Evolutionary conservation across 345 rosid species (phyloP), one percentile per base, ranked within the genome.

Genomic region (Syzygium aqueum): DNA sequence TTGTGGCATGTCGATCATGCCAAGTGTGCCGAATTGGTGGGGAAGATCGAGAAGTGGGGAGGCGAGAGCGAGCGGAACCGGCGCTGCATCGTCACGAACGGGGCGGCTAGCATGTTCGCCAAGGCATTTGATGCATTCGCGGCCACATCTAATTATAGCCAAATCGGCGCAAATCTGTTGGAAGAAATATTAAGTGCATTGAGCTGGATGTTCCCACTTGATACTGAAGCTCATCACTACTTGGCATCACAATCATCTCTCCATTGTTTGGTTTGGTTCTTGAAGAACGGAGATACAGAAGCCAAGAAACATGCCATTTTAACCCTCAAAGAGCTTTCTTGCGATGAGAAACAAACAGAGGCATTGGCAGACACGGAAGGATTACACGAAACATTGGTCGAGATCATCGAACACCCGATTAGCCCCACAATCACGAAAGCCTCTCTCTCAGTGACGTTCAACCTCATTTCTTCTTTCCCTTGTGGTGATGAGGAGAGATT

Each of bases 21-120:
- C 2, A 84, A 80, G 53, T 90, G 90, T 86, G 25, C 90, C 2
- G 89, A 90, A 6, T 83, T 82, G 43, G 51, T 92, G 67, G 86
- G 37, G 30, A 89, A 87, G 86, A 91, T 94, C 85, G 85, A 89
- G 84, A 89, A 84, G 25, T 92, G 93, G 93, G 90, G 91, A 6
- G 21, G 37, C 2, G 96, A 94, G 65, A 94, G 94, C 50, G 95
- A 93, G 77, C 87, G 95, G n/a, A 92, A 94, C 65, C 63, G 88
- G 51, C 85, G 87, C 1, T 91, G 92, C 87, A 88, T 94, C 25
- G 84, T 84, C 0, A 88, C 77, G 1, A 90, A 88, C 17, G 90
- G 91, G 17, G 85, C 93, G 1, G 88, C 85, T 1, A 61, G 43
- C 4, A 89, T 50, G 2, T 53, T 94, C 8, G 91, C 95, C 10